A percentile compares a stretch with the other conserved stretches of the same genome.
Evolutionary conservation across 768 basidiomycete species (phyloP).

Genomic region (Suillus subaureus): DNA sequence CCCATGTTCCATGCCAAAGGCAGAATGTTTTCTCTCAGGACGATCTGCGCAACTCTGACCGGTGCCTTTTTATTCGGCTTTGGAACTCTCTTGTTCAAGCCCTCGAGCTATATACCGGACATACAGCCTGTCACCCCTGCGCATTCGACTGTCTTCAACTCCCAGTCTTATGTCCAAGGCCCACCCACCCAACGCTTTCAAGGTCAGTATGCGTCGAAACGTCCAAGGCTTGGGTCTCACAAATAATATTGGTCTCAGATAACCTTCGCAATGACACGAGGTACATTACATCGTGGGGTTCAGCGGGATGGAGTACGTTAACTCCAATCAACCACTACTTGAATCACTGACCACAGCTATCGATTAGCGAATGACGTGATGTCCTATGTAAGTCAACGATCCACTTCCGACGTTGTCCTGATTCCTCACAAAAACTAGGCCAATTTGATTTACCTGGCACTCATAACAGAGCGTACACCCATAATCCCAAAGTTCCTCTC

Average conservation of each 20-base stretch:
- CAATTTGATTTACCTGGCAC: no score
- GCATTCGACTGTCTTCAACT: not conserved
- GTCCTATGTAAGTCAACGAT: no score
- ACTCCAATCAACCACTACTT: no score
- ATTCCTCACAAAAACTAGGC: no score
- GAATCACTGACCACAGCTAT: no score
- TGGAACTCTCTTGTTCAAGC: slow-evolving; percentile 7
- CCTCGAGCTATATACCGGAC: not conserved
- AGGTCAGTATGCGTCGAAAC: slow-evolving; percentile 37
- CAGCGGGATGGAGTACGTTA: slow-evolving; percentile 73
- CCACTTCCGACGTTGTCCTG: no score
- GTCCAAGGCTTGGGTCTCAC: not conserved
- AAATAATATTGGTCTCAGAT: slow-evolving; percentile 38
- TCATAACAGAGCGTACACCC: no score
- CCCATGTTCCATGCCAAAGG: not conserved
- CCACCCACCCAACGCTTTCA: slow-evolving; percentile 58
- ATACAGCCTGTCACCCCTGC: not conserved
- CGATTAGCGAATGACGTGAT: no score
- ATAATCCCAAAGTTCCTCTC: no score
- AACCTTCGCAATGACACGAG: slow-evolving; percentile 60
- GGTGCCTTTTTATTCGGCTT: slow-evolving; percentile 28
- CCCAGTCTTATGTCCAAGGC: slow-evolving; percentile 36
- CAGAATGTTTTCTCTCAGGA: not conserved
- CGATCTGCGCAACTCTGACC: slow-evolving; percentile 23
- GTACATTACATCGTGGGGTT: slow-evolving; percentile 75